A percentile compares a stretch with the other conserved stretches of the same genome.
Evolutionary conservation across 2,329 filamentous ascomycete species (phyloP).

Genomic region (Colletotrichum scovillei): DNA sequence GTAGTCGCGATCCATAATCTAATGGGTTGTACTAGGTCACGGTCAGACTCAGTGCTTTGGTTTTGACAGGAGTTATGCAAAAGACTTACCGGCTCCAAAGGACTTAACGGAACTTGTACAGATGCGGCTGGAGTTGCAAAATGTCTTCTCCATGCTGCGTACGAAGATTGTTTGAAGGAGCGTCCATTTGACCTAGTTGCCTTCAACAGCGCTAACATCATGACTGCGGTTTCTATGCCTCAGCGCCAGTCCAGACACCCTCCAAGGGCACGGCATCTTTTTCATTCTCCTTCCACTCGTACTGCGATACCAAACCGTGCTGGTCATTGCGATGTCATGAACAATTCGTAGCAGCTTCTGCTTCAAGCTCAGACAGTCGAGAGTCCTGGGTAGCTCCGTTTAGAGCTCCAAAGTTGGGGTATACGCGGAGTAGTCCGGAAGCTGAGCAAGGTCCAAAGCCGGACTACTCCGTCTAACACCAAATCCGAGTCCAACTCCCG

Average conservation of each 20-base stretch:
- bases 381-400: conserved; percentile 1
- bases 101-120: conserved; percentile 37
- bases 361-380: neutral
- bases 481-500: neutral
- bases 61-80: neutral
- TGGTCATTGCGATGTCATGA: neutral
- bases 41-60: neutral
- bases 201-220: conserved; percentile 4
- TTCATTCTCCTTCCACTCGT: neutral
- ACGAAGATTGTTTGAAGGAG: neutral
- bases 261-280: neutral
- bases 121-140: conserved; percentile 1
- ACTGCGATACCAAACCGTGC: neutral
- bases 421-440: conserved; percentile 7
- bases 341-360: neutral
- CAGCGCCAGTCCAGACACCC: neutral
- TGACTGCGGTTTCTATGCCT: neutral
- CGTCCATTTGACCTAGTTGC: neutral
- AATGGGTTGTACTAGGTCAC: conserved; percentile 31
- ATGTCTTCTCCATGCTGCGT: neutral
- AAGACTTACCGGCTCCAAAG: conserved; percentile 36
- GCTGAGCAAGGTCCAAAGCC: neutral
- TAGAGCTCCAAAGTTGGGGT: neutral
- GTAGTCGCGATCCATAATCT: conserved; percentile 36
- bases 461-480: conserved; percentile 6